Evolutionary conservation across 768 basidiomycete species (phyloP).

Genomic region (Collybia nuda): DNA sequence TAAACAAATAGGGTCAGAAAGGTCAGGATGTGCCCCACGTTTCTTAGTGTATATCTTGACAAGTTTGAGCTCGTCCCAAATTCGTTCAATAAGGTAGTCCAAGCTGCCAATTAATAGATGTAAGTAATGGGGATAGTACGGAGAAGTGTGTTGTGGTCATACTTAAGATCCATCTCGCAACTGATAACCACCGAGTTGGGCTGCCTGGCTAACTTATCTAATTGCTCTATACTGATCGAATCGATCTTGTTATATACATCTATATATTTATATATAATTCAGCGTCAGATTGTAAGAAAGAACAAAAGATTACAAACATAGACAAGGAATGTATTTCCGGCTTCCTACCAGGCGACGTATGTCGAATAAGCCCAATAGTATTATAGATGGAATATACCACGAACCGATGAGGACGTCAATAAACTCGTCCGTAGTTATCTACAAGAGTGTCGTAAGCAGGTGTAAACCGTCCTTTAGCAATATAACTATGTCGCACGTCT

Average conservation of each 20-base stretch:
- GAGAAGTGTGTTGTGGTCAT: slow-evolving; percentile 17
- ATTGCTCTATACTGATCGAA: slow-evolving; percentile 77
- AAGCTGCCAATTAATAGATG: slow-evolving; percentile 41
- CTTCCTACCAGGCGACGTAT: slow-evolving; percentile 56
- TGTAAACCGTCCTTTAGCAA: not conserved
- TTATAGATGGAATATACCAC: not conserved
- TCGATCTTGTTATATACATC: slow-evolving; percentile 98
- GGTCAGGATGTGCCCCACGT: slow-evolving; percentile 90
- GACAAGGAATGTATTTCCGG: slow-evolving; percentile 92
- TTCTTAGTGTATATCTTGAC: slow-evolving; percentile 98
- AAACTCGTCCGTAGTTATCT: slow-evolving; percentile 96
- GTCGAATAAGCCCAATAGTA: not conserved
- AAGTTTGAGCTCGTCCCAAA: slow-evolving; percentile 78
- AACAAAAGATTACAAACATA: slow-evolving; percentile 53
- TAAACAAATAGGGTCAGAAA: slow-evolving; percentile 87
- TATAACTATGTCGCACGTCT: slow-evolving; percentile 59
- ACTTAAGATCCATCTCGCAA: slow-evolving; percentile 95
- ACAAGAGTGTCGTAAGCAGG: slow-evolving; percentile 5
- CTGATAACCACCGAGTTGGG: slow-evolving; percentile 92
- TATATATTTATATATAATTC: slow-evolving; percentile 19
- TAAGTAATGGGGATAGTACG: not conserved
- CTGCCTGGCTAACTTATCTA: slow-evolving; percentile 80
- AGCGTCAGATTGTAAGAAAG: too few species aligned
- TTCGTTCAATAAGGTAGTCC: slow-evolving; percentile 70
- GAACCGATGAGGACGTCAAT: slow-evolving; percentile 96